Evolutionary conservation across 129 eudicot species (phyloP).

Genomic region (Rutidosis leptorrhynchoides): DNA sequence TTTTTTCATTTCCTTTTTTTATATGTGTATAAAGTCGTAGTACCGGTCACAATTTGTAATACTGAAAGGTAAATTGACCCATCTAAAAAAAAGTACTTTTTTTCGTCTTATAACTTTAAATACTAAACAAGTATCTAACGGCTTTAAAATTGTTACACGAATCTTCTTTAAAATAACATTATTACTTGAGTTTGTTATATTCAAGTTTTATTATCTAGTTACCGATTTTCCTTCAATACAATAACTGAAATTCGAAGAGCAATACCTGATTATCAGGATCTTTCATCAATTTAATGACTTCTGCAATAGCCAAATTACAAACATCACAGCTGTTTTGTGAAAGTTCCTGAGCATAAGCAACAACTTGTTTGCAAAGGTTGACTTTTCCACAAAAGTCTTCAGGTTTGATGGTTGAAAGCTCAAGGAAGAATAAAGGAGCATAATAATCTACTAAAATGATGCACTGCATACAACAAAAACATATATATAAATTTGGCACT

Average conservation of each 20-base stretch:
- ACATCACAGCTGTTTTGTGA: slow-evolving; percentile 54
- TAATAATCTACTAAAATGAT: slow-evolving; percentile 68
- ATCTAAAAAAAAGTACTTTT: not conserved
- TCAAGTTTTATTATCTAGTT: not conserved
- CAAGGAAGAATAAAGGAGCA: slow-evolving; percentile 81
- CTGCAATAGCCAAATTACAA: slow-evolving; percentile 60
- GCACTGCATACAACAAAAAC: slow-evolving; percentile 55
- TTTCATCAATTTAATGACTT: slow-evolving; percentile 62
- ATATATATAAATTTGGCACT: slow-evolving; percentile 2
- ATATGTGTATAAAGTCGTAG: not conserved
- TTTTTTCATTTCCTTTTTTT: not conserved
- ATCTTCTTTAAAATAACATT: not conserved
- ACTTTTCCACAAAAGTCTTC: slow-evolving; percentile 65
- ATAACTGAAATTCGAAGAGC: not conserved
- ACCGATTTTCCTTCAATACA: not conserved
- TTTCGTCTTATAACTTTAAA: not conserved
- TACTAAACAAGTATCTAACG: not conserved
- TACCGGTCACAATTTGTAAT: not conserved
- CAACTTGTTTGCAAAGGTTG: slow-evolving; percentile 49
- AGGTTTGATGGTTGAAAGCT: slow-evolving; percentile 56
- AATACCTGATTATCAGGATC: slow-evolving; percentile 94
- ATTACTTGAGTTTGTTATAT: not conserved
- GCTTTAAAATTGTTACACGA: not conserved
- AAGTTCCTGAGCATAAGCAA: slow-evolving; percentile 31
- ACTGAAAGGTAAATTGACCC: not conserved